phyloP scores from a whole-genome alignment of 139 green algal genomes.

The Eudorina sp. region DNA sequence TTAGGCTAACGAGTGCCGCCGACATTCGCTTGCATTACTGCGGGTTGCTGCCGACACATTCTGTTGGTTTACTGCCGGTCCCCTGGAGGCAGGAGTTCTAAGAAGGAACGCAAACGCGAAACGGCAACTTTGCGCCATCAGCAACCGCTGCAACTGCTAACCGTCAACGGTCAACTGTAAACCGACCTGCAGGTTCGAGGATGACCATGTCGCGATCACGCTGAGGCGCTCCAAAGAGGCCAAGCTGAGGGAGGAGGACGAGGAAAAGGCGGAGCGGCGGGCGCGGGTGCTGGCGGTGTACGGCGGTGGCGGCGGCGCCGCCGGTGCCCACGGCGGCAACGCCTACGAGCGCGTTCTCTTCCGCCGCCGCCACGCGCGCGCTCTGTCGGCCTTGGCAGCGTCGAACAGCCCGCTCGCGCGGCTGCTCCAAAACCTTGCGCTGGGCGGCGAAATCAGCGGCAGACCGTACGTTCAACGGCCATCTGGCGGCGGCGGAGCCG shows the following conservation, averaged over 20 bases:
- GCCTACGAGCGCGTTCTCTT: slow-evolving; percentile 5
- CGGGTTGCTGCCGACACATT: too few species aligned
- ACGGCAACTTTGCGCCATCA: too few species aligned
- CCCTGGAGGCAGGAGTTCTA: too few species aligned
- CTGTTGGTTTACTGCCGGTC: too few species aligned
- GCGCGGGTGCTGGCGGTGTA: neutral
- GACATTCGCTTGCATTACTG: too few species aligned
- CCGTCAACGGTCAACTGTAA: too few species aligned
- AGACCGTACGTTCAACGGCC: neutral
- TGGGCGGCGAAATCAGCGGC: neutral
- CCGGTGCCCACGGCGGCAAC: neutral
- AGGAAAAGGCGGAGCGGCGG: neutral
- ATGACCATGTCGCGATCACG: slow-evolving; percentile 7
- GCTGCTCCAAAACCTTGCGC: neutral
- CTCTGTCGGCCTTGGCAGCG: neutral
- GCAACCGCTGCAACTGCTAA: too few species aligned
- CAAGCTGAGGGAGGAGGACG: neutral
- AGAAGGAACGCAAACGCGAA: too few species aligned
- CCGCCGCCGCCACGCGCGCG: slow-evolving; percentile 25
- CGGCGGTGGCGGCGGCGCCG: neutral
- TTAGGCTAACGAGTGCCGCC: too few species aligned
- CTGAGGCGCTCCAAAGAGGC: slow-evolving; percentile 33
- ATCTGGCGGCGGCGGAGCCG: neutral
- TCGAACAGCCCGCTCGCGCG: neutral
- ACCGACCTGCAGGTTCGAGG: slow-evolving; percentile 5